Evolutionary conservation across 345 rosid genomes (phyloP).

Genomic region (Eucalyptus globulus): DNA sequence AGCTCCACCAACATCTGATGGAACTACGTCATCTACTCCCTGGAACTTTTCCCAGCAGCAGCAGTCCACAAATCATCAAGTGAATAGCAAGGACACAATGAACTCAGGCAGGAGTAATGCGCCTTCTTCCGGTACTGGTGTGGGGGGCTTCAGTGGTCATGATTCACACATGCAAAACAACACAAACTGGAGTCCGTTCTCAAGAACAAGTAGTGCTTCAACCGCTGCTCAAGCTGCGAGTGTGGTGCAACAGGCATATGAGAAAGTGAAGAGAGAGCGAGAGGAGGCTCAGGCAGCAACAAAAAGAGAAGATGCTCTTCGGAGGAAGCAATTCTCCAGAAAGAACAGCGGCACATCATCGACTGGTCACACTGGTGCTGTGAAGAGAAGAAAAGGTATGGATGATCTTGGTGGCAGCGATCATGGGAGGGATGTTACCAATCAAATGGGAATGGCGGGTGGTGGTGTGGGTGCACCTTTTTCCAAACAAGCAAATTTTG

Average conservation of each 20-base stretch:
- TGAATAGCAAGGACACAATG: not conserved
- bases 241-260: constrained; percentile 2
- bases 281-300: constrained; percentile 9
- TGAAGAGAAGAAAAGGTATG: not conserved
- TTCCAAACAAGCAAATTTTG: not conserved
- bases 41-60: constrained; percentile 9
- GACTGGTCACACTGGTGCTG: not conserved
- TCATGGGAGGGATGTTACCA: not conserved
- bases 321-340: not conserved
- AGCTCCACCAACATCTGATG: constrained; percentile 15
- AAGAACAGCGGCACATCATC: not conserved
- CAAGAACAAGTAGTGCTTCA: not conserved
- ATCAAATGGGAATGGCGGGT: not conserved
- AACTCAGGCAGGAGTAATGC: not conserved
- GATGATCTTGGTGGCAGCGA: not conserved
- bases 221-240: not conserved
- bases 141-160: not conserved
- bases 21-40: not conserved
- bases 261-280: constrained; percentile 2
- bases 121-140: not conserved
- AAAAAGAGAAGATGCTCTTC: constrained; percentile 1
- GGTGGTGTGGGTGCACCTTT: not conserved
- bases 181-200: not conserved
- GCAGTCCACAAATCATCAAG: not conserved
- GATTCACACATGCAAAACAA: not conserved